phyloP scores from a whole-genome alignment of 202 grass and related monocot genomes.

The Tripidium arundinaceum region DNA sequence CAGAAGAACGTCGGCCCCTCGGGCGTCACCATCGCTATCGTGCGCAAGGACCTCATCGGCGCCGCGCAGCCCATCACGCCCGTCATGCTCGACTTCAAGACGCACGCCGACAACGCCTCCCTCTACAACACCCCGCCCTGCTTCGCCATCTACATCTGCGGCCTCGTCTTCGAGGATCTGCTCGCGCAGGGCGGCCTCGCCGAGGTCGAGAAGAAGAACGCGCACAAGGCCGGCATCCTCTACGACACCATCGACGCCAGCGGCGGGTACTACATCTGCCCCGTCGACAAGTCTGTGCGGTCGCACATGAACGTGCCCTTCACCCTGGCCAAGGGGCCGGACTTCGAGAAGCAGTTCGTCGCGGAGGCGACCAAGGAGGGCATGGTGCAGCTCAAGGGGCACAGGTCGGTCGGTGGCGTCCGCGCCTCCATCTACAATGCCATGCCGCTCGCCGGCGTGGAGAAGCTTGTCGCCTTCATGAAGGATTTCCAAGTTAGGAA shows the following conservation, averaged over 20 bases:
- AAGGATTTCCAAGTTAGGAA: conserved; percentile 96
- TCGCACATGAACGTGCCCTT: conserved; percentile 95
- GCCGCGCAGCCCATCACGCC: conserved; percentile 72
- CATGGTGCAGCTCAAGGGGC: conserved; percentile 99
- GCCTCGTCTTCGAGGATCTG: conserved; percentile 83
- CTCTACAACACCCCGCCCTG: conserved; percentile 99
- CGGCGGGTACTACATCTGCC: conserved; percentile 74
- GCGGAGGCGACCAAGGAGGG: conserved; percentile 80
- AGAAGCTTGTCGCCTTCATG: conserved; percentile 94
- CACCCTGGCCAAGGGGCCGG: conserved; percentile 59
- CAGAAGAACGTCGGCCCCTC: conserved; percentile 98
- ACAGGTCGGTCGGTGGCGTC: conserved; percentile 81
- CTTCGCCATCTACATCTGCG: conserved; percentile 90
- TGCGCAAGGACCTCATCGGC: conserved; percentile 85
- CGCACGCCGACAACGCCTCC: conserved; percentile 70
- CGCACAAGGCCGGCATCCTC: conserved; percentile 70
- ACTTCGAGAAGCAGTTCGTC: conserved; percentile 90
- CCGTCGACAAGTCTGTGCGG: conserved; percentile 72
- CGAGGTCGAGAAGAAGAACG: conserved; percentile 83
- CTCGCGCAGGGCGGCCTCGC: conserved; percentile 75
- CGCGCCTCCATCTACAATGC: conserved; percentile 96
- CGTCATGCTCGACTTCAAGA: conserved; percentile 96
- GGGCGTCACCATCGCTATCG: conserved; percentile 80
- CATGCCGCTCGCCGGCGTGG: conserved; percentile 76
- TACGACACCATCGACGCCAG: conserved; percentile 88